Percentiles rank a stretch among this genome's conserved stretches.
Conservation (phyloP, 192 early-diverging fungal genomes). For the Mortierella antarctica region DNA sequence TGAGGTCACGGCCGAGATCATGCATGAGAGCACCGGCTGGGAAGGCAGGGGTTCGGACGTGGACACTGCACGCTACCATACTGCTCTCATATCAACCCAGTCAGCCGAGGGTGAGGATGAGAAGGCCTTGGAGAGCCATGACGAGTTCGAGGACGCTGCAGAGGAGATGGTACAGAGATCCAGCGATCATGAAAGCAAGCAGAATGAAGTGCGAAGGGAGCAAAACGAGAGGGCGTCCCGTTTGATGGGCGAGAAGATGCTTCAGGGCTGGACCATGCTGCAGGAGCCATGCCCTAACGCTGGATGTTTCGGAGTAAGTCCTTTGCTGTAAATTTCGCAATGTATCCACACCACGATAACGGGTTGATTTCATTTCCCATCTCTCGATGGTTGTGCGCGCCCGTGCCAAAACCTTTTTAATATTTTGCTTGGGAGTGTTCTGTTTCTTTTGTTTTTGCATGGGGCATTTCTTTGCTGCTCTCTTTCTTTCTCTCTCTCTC, state of each 20-base stretch:
- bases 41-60: conserved; percentile 7
- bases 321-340: background rate
- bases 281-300: conserved; percentile 43
- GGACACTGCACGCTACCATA: conserved; percentile 1
- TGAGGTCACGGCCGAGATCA: conserved; percentile 4
- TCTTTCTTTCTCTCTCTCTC: background rate
- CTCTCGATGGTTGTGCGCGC: background rate
- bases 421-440: conserved; percentile 13
- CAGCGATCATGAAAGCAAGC: background rate
- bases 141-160: conserved; percentile 38
- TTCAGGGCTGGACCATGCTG: conserved; percentile 46
- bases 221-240: conserved; percentile 16
- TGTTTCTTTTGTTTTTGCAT: conserved; percentile 7
- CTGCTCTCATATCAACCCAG: background rate
- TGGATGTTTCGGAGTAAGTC: conserved; percentile 32
- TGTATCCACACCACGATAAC: background rate
- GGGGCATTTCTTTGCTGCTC: conserved; percentile 9
- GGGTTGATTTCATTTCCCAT: background rate
- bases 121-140: conserved; percentile 29
- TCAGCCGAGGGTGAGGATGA: conserved; percentile 5
- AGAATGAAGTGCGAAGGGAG: conserved; percentile 8
- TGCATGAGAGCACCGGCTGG: background rate
- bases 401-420: background rate
- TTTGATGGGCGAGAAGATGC: conserved; percentile 37
- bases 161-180: conserved; percentile 13